Evolutionary conservation across 352 stramenopile species (phyloP).

Genomic region (Globisporangium cystogenes): DNA sequence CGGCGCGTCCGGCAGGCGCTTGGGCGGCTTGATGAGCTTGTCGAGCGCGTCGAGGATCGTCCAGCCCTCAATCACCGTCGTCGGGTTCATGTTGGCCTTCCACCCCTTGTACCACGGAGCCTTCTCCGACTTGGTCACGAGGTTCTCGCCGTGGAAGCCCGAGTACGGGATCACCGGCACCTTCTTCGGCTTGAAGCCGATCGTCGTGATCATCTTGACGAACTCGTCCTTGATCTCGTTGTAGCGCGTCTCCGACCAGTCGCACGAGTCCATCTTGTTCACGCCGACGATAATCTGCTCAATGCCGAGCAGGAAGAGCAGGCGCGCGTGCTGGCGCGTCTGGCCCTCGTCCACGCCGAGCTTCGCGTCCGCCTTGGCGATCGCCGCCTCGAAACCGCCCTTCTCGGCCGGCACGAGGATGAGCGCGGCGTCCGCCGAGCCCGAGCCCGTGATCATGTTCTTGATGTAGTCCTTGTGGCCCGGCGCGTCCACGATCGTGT

Average conservation of each 20-base stretch:
- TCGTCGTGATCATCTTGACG: slow-evolving; percentile 69
- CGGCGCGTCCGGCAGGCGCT: slow-evolving; percentile 41
- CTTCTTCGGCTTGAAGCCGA: slow-evolving; percentile 81
- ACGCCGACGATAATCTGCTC: slow-evolving; percentile 91
- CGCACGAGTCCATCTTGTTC: slow-evolving; percentile 84
- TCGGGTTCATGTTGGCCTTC: slow-evolving; percentile 49
- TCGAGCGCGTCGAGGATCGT: slow-evolving; percentile 67
- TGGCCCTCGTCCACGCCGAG: slow-evolving; percentile 87
- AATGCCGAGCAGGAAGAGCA: slow-evolving; percentile 96
- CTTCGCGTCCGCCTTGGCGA: slow-evolving; percentile 36
- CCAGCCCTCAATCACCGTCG: slow-evolving; percentile 23
- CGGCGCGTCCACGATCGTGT: slow-evolving; percentile 98
- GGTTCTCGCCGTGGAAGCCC: slow-evolving; percentile 78
- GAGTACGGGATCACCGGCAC: slow-evolving; percentile 65
- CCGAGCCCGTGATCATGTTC: slow-evolving; percentile 99
- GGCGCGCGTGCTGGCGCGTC: slow-evolving; percentile 94
- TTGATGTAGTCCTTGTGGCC: slow-evolving; percentile 99
- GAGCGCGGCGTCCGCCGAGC: slow-evolving; percentile 95
- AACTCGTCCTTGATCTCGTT: slow-evolving; percentile 83
- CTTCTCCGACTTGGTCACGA: slow-evolving; percentile 67
- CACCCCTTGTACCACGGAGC: slow-evolving; percentile 73
- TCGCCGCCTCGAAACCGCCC: slow-evolving; percentile 95
- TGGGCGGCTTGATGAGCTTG: slow-evolving; percentile 67
- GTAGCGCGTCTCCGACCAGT: slow-evolving; percentile 63
- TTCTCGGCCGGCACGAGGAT: slow-evolving; percentile 92